phyloP scores from a whole-genome alignment of 495 filamentous ascomycete genomes.

The Pyronema omphalodes region DNA sequence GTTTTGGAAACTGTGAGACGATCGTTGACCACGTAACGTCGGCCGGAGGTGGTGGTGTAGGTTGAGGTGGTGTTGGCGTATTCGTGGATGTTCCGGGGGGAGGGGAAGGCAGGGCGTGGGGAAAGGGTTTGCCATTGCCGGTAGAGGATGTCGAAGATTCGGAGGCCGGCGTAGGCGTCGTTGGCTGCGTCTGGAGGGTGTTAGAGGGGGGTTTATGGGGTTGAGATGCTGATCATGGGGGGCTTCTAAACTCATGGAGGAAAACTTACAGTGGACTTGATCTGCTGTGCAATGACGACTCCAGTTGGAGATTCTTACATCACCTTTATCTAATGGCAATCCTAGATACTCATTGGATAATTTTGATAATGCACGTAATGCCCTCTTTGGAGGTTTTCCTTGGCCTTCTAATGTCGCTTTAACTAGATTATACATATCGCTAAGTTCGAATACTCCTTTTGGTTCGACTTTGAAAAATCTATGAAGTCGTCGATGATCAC shows the following conservation, averaged over 20 bases:
- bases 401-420: conserved; percentile 32
- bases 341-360: conserved; percentile 54
- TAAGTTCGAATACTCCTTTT: conserved; percentile 56
- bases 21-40: too few species aligned
- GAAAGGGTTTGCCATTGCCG: too few species aligned
- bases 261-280: conserved; percentile 53
- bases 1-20: too few species aligned
- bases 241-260: too few species aligned
- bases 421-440: conserved; percentile 58
- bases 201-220: too few species aligned
- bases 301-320: conserved; percentile 60
- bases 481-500: conserved; percentile 51
- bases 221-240: too few species aligned
- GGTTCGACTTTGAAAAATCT: conserved; percentile 46
- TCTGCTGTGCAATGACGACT: conserved; percentile 35
- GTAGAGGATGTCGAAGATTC: conserved; percentile 45
- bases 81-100: too few species aligned
- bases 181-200: conserved; percentile 48
- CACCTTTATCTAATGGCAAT: conserved; percentile 59
- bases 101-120: too few species aligned
- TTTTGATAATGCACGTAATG: conserved; percentile 41
- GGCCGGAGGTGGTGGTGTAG: too few species aligned
- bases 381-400: conserved; percentile 27
- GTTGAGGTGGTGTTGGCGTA: too few species aligned
- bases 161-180: conserved; percentile 64